A percentile compares a stretch with the other conserved stretches of the same genome.
Conservation (phyloP, 2,329 filamentous ascomycete species). For the Aspergillus pseudoglaucus region DNA sequence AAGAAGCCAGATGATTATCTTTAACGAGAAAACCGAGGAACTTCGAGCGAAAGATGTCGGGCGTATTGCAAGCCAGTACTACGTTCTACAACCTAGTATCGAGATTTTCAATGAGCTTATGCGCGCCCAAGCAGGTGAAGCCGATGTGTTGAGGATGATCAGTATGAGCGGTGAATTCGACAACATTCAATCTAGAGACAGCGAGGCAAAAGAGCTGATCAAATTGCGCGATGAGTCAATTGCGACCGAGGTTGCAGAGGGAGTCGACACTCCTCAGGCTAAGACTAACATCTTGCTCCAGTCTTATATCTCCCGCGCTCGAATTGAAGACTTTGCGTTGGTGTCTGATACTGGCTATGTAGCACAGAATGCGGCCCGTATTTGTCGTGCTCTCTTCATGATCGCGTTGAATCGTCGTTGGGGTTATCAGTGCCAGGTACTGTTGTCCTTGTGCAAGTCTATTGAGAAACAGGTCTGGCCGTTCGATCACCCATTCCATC, state of each 20-base stretch:
- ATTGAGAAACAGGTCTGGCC: conserved; percentile 96
- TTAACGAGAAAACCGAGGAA: conserved; percentile 90
- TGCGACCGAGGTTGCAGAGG: conserved; percentile 70
- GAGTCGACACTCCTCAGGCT: conserved; percentile 62
- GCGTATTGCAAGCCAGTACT: conserved; percentile 94
- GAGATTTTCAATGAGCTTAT: conserved; percentile 97
- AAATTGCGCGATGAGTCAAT: conserved; percentile 64
- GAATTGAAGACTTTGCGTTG: conserved; percentile 87
- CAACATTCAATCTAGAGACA: conserved; percentile 89
- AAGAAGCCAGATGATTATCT: conserved; percentile 97
- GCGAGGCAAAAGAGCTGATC: conserved; percentile 78
- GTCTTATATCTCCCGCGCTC: conserved; percentile 81
- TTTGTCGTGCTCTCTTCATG: conserved; percentile 93
- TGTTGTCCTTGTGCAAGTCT: conserved; percentile 88
- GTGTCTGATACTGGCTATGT: conserved; percentile 91
- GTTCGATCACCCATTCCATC: conserved; percentile 87
- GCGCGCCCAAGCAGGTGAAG: conserved; percentile 76
- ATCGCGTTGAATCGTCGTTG: conserved; percentile 90
- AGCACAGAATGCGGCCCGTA: conserved; percentile 89
- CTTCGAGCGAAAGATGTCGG: conserved; percentile 91
- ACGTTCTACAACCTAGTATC: conserved; percentile 87
- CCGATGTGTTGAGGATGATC: conserved; percentile 92
- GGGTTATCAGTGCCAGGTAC: conserved; percentile 89
- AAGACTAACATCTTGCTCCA: conserved; percentile 97
- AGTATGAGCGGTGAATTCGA: conserved; percentile 97